Evolutionary conservation across 2,329 filamentous ascomycete genomes (phyloP).

Genomic region (Pseudogymnoascus sp.): DNA sequence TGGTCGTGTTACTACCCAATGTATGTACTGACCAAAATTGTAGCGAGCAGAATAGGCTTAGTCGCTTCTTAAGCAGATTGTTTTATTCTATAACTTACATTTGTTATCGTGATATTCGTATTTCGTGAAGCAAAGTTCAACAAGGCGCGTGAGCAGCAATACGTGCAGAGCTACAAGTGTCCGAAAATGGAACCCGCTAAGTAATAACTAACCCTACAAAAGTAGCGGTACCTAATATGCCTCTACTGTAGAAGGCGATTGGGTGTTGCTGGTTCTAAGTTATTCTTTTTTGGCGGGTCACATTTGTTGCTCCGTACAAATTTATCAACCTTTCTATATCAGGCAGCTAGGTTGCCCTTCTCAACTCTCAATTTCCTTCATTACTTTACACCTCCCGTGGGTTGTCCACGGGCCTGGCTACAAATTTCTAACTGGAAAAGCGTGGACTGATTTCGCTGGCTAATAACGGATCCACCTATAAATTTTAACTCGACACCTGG

Average conservation of each 20-base stretch:
- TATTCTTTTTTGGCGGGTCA: no score
- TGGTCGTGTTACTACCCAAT: conserved; percentile 6
- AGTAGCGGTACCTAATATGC: no score
- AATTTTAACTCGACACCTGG: neutral
- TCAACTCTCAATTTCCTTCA: neutral
- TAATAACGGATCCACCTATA: neutral
- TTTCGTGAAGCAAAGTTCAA: neutral
- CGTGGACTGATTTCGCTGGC: neutral
- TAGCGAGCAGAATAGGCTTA: neutral
- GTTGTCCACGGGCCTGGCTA: neutral
- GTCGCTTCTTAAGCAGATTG: neutral
- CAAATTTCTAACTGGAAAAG: neutral
- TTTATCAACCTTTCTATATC: no score
- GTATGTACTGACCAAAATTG: neutral
- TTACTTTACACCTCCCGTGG: neutral
- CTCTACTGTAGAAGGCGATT: no score
- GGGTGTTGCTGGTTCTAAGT: no score
- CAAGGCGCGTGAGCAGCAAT: neutral
- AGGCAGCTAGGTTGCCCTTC: neutral
- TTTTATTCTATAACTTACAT: neutral
- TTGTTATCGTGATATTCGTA: neutral
- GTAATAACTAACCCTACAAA: no score
- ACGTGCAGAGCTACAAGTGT: neutral
- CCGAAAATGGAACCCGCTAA: neutral
- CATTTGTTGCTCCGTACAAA: no score